Conservation (phyloP, 345 rosid genomes). For the Heritiera fomes region DNA sequence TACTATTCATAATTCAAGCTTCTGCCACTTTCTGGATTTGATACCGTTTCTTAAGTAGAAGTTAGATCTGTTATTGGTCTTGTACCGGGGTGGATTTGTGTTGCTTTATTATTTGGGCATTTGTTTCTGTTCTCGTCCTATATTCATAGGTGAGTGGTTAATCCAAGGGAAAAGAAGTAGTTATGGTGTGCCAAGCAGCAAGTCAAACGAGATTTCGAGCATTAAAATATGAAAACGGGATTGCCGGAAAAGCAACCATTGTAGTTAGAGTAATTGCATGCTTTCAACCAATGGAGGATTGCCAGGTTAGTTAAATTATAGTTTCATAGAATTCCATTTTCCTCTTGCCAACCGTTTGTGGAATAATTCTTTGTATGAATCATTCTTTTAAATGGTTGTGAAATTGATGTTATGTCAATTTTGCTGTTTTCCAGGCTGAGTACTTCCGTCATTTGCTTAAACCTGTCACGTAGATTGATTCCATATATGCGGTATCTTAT, state of each 20-base stretch:
- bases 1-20: conserved; percentile 1
- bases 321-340: conserved; percentile 6
- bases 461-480: conserved; percentile 89
- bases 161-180: conserved; percentile 44
- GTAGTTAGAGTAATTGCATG: conserved; percentile 94
- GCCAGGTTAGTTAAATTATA: conserved; percentile 69
- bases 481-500: conserved; percentile 27
- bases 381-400: neutral
- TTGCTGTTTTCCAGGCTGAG: conserved; percentile 70
- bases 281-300: conserved; percentile 93
- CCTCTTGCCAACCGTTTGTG: neutral
- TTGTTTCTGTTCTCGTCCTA: conserved; percentile 18
- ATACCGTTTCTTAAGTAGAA: neutral
- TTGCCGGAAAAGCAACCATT: conserved; percentile 76
- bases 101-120: conserved; percentile 14
- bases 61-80: conserved; percentile 14
- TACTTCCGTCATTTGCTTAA: conserved; percentile 96
- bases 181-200: conserved; percentile 99
- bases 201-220: conserved; percentile 93
- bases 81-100: conserved; percentile 5
- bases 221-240: conserved; percentile 82
- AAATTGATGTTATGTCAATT: conserved; percentile 18
- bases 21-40: conserved; percentile 15
- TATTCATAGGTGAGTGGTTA: conserved; percentile 19
- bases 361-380: neutral